These are phyloP conservation scores for Pyrenophora teres DNA, from an alignment of 2,329 filamentous ascomycete genomes.

Conservation along the genomic window DNA sequence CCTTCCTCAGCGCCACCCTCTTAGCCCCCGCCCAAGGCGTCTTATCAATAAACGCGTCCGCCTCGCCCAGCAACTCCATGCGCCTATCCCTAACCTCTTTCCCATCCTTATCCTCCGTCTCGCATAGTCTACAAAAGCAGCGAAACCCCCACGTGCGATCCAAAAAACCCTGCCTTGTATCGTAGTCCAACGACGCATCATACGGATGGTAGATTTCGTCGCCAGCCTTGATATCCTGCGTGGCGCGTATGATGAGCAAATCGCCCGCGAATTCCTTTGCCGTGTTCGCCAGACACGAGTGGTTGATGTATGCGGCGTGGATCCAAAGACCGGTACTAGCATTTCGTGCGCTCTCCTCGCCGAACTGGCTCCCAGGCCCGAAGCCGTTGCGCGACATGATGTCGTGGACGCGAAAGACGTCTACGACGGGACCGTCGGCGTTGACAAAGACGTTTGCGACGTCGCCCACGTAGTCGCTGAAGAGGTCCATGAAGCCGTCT, in stretches of 20 bases:
- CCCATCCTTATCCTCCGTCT: constrained; percentile 37
- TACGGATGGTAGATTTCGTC: constrained; percentile 35
- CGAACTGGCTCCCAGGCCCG: constrained; percentile 40
- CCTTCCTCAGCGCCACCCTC: constrained; percentile 29
- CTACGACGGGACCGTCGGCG: constrained; percentile 51
- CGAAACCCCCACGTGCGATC: constrained; percentile 49
- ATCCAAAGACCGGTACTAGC: constrained; percentile 49
- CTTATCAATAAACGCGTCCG: constrained; percentile 30
- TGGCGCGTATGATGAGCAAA: constrained; percentile 48
- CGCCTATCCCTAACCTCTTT: constrained; percentile 27
- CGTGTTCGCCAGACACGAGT: constrained; percentile 51
- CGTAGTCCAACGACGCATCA: constrained; percentile 41
- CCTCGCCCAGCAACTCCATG: constrained; percentile 29
- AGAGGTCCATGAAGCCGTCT: constrained; percentile 41
- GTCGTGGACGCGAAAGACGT: constrained; percentile 55
- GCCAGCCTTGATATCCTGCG: constrained; percentile 32
- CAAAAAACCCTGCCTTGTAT: constrained; percentile 38
- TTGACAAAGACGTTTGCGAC: constrained; percentile 42
- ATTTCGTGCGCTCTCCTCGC: constrained; percentile 27
- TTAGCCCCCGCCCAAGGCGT: constrained; percentile 38
- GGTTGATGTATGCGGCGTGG: constrained; percentile 51
- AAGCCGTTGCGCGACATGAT: constrained; percentile 56
- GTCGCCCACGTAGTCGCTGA: constrained; percentile 44
- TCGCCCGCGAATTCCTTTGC: constrained; percentile 50
- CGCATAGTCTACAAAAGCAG: constrained; percentile 50